Evolutionary conservation across 108 stramenopile genomes (phyloP).

Genomic region (Schizochytrium sp.): DNA sequence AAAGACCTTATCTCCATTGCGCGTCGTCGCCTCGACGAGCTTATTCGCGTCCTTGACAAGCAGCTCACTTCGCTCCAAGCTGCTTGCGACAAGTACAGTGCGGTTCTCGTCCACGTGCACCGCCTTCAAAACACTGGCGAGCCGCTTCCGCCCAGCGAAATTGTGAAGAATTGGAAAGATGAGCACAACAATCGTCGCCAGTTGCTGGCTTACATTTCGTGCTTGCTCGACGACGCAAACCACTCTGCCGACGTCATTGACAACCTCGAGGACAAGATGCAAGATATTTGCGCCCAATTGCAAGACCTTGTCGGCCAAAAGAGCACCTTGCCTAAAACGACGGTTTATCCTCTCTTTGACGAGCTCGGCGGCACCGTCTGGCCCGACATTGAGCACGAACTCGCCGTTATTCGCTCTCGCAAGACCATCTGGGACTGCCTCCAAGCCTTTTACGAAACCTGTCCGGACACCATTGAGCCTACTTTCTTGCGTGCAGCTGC

Average conservation of each 20-base stretch:
- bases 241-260: slow-evolving; percentile 15
- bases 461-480: slow-evolving; percentile 13
- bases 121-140: not conserved
- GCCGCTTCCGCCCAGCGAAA: not conserved
- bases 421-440: not conserved
- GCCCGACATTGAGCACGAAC: slow-evolving; percentile 37
- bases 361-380: slow-evolving; percentile 36
- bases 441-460: slow-evolving; percentile 22
- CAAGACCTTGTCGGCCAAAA: slow-evolving; percentile 33
- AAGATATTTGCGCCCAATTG: slow-evolving; percentile 20
- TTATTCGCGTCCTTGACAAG: slow-evolving; percentile 14
- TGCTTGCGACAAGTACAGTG: slow-evolving; percentile 29
- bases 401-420: not conserved
- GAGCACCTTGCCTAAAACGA: slow-evolving; percentile 50
- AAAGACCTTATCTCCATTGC: not conserved
- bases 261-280: slow-evolving; percentile 18
- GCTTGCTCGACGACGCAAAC: slow-evolving; percentile 44
- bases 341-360: slow-evolving; percentile 58
- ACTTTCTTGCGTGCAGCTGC: not conserved
- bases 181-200: slow-evolving; percentile 55
- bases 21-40: not conserved
- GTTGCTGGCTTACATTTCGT: slow-evolving; percentile 40
- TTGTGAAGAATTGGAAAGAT: slow-evolving; percentile 46
- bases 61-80: not conserved
- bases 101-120: not conserved